A percentile compares a stretch with the other conserved stretches of the same genome.
Conservation (phyloP, 1,139 yeast species). For the Suzukiozyma palmioleophila region DNA sequence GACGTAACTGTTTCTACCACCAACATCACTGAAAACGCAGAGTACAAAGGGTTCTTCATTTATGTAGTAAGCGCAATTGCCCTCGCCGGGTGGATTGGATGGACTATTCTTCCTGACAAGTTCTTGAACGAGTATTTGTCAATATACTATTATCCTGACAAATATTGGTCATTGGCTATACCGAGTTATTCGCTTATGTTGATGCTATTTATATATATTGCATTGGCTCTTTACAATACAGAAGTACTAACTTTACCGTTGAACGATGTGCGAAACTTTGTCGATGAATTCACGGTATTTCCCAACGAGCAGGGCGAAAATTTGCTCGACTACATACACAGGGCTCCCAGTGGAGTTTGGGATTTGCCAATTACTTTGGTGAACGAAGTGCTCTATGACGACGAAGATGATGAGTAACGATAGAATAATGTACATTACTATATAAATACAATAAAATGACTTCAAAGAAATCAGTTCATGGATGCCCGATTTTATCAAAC, state of each 20-base stretch:
- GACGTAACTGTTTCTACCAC: slow-evolving; percentile 72
- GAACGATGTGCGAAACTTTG: slow-evolving; percentile 56
- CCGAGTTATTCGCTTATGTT: slow-evolving; percentile 67
- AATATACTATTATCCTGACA: slow-evolving; percentile 72
- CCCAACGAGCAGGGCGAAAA: slow-evolving; percentile 24
- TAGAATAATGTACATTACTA: not conserved
- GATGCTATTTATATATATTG: slow-evolving; percentile 69
- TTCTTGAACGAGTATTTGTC: slow-evolving; percentile 46
- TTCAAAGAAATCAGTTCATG: not conserved
- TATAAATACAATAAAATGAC: not conserved
- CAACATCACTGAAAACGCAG: slow-evolving; percentile 63
- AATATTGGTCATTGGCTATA: slow-evolving; percentile 82
- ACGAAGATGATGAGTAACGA: slow-evolving; percentile 10
- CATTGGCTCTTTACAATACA: slow-evolving; percentile 64
- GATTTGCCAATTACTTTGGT: slow-evolving; percentile 75
- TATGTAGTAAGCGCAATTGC: slow-evolving; percentile 56
- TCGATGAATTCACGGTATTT: slow-evolving; percentile 62
- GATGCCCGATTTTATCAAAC: slow-evolving; percentile 9
- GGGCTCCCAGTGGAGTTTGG: slow-evolving; percentile 76
- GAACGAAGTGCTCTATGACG: slow-evolving; percentile 57
- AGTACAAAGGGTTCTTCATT: slow-evolving; percentile 79
- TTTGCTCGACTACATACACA: slow-evolving; percentile 35
- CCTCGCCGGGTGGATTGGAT: slow-evolving; percentile 51
- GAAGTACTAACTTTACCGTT: slow-evolving; percentile 64
- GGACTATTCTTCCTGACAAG: slow-evolving; percentile 66